Conservation (phyloP, 768 basidiomycete genomes). For the Chiua virens region DNA sequence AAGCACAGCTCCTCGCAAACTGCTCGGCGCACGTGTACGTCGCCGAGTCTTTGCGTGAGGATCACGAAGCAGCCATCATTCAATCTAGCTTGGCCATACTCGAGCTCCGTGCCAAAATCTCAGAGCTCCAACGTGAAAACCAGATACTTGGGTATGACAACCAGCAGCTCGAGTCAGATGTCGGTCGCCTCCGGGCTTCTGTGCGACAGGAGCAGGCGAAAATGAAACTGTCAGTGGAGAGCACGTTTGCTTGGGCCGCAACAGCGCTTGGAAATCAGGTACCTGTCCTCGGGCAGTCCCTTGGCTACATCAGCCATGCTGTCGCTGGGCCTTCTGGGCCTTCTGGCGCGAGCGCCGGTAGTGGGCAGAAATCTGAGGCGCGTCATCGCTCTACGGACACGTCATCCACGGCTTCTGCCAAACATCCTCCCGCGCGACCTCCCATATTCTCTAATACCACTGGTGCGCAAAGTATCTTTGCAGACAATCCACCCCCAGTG, state of each 20-base stretch:
- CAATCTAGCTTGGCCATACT: constrained; percentile 54
- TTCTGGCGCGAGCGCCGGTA: constrained; percentile 10
- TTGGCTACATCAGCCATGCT: constrained; percentile 16
- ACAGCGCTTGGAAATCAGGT: not conserved
- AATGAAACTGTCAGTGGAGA: not conserved
- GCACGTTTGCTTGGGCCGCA: not conserved
- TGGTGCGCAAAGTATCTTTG: constrained; percentile 26
- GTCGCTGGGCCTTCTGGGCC: constrained; percentile 24
- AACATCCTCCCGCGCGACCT: not conserved
- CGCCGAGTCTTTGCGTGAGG: constrained; percentile 26
- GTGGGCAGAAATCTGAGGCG: constrained; percentile 8
- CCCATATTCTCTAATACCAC: not conserved
- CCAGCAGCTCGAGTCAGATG: constrained; percentile 26
- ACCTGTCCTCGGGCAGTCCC: not conserved
- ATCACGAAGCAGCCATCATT: constrained; percentile 37
- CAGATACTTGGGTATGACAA: constrained; percentile 24
- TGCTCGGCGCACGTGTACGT: constrained; percentile 60
- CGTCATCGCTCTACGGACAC: not conserved
- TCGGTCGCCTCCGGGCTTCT: constrained; percentile 10
- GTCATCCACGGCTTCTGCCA: not conserved
- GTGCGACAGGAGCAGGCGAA: constrained; percentile 16
- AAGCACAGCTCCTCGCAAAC: constrained; percentile 60
- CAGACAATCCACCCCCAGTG: constrained; percentile 25
- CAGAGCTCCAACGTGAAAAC: constrained; percentile 37
- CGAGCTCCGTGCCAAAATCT: constrained; percentile 39